phyloP scores from a whole-genome alignment of 2,329 filamentous ascomycete genomes.

The Fusarium globosum region DNA sequence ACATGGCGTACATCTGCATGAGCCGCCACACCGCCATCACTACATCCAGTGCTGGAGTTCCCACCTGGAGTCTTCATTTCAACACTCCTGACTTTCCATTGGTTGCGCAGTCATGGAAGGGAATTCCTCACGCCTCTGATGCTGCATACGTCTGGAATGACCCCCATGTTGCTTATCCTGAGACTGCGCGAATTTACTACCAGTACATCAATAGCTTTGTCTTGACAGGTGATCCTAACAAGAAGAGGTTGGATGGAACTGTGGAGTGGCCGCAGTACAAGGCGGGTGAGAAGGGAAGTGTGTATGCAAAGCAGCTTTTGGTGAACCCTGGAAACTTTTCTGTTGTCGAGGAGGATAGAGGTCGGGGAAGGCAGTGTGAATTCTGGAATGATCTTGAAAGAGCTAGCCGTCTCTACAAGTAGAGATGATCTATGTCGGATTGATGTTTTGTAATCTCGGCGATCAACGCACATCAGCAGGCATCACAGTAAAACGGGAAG shows the following conservation, averaged over 20 bases:
- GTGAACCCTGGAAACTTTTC: slow-evolving; percentile 5
- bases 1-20: slow-evolving; percentile 17
- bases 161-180: background rate
- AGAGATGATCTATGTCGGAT: background rate
- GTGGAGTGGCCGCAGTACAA: slow-evolving; percentile 5
- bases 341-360: background rate
- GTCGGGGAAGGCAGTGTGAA: background rate
- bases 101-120: slow-evolving; percentile 3
- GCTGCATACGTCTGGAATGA: slow-evolving; percentile 7
- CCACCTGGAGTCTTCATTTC: slow-evolving; percentile 8
- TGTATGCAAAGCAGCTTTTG: background rate
- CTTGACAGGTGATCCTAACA: background rate
- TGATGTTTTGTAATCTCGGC: too few relatives aligned
- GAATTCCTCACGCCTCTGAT: slow-evolving; percentile 5
- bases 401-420: slow-evolving; percentile 6
- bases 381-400: slow-evolving; percentile 14
- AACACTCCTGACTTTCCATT: slow-evolving; percentile 5
- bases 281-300: background rate
- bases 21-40: background rate
- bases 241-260: background rate
- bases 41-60: background rate
- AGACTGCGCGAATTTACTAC: background rate
- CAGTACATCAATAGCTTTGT: background rate
- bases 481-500: accelerated
- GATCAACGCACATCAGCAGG: accelerated